phyloP scores from a whole-genome alignment of 441 rosid genomes.

The Croton setiger region DNA sequence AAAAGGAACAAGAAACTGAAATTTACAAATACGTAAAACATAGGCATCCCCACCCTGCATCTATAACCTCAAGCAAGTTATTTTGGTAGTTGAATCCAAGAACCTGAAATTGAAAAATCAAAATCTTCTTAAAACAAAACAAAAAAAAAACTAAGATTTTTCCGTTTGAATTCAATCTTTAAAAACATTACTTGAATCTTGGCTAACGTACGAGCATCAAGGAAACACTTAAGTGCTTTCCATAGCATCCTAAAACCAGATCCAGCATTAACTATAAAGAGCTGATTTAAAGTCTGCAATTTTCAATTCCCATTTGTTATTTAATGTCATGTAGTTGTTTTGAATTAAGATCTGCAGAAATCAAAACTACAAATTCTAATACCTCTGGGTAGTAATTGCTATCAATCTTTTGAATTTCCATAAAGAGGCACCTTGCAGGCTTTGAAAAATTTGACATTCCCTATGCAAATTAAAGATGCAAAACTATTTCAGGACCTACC shows the following conservation, averaged over 20 bases:
- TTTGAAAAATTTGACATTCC: slow-evolving; percentile 63
- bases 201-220: slow-evolving; percentile 50
- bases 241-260: slow-evolving; percentile 61
- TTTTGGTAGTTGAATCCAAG: slow-evolving; percentile 43
- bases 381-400: slow-evolving; percentile 76
- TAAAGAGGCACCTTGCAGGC: slow-evolving; percentile 55
- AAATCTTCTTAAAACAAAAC: background rate
- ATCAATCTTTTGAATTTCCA: slow-evolving; percentile 62
- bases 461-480: slow-evolving; percentile 28
- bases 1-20: no score
- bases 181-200: slow-evolving; percentile 44
- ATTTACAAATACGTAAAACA: background rate
- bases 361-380: background rate
- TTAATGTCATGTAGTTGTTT: background rate
- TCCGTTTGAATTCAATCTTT: no score
- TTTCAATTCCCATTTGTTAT: slow-evolving; percentile 11
- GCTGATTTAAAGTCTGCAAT: slow-evolving; percentile 44
- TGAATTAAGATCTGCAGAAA: background rate
- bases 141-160: no score
- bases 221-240: slow-evolving; percentile 52
- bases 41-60: slow-evolving; percentile 34
- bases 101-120: slow-evolving; percentile 37
- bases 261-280: slow-evolving; percentile 60
- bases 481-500: slow-evolving; percentile 18
- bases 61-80: slow-evolving; percentile 43